Base-by-base conservation (phyloP, 2,329 filamentous ascomycete species). In the Fusarium caatingaense region DNA sequence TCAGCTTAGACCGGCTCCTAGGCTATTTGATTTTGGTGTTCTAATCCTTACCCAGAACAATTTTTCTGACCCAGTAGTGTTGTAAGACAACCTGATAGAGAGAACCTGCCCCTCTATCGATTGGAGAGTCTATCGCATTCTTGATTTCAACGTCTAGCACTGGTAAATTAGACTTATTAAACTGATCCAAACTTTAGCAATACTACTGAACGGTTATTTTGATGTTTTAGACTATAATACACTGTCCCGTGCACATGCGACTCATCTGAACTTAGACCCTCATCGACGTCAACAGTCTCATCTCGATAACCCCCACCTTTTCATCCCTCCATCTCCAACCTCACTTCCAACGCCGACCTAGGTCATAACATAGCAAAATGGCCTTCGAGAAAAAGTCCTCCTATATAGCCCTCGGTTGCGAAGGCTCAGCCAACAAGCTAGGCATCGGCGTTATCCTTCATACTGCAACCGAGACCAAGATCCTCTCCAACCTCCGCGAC, bases 341-440 rank as follows among this genome's bases (percentile, higher is more conserved):
- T 49, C 56, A 60, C 18, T 20, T 40, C 30, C 53, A 25, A 30
- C 28, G 12, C 34, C 53, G 5, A 37, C 10, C 3, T 2, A 6
- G 34, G 34, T n/a, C 54, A 37, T n/a, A 23, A 16, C 15, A 53
- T 18, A 16, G 58, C 34, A 64, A 58, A 64, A 72, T 73, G 69
- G 60, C 67, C 25, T 75, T 72, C 49, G 76, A 78, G 72, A 60
- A 76, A 71, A 76, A 80, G 76, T 64, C 77, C 66, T 73, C 82
- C 60, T 85, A 85, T 76, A 84, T 88, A 68, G 85, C 87, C 73
- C 81, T 89, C 68, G 87, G 87, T 70, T 87, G 85, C 78, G 96
- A 99, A 85, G 95, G 96, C 80, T 97, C 93, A 60, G 96, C 96
- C 81, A 99, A 99, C 86, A 99, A 99, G 83, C 89, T 99, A 55